Evolutionary conservation across 176 grass and related monocot genomes (phyloP).

Genomic region (Cenchrus fungigraminus): DNA sequence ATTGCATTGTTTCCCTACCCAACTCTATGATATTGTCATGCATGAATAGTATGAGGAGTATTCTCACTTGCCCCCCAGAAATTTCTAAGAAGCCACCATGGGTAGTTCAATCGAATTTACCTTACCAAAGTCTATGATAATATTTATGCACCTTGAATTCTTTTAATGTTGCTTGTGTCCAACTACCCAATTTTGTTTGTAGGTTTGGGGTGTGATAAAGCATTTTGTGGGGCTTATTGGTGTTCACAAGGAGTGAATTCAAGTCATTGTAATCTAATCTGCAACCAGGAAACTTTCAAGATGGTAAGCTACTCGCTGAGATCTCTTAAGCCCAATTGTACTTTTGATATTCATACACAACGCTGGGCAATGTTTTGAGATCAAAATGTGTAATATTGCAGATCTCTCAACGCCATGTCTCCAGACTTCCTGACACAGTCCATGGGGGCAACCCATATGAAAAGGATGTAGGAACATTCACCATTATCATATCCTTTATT

Average conservation of each 20-base stretch:
- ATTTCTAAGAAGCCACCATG: neutral
- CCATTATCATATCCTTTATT: conserved; percentile 21
- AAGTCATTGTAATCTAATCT: conserved; percentile 71
- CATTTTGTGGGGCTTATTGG: conserved; percentile 91
- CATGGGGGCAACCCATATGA: conserved; percentile 89
- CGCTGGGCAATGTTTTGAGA: conserved; percentile 28
- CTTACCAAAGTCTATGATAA: neutral
- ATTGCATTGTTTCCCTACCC: neutral
- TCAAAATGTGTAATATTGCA: conserved; percentile 44
- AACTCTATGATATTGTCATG: neutral
- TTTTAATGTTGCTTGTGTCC: conserved; percentile 6
- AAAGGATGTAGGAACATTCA: conserved; percentile 68
- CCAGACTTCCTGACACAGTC: conserved; percentile 64
- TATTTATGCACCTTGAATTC: conserved; percentile 6
- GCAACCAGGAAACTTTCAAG: conserved; percentile 73
- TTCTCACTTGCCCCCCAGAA: neutral
- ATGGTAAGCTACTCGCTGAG: conserved; percentile 46
- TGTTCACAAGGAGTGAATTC: conserved; percentile 75
- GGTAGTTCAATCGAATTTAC: neutral
- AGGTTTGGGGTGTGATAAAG: conserved; percentile 83
- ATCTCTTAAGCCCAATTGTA: neutral
- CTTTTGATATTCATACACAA: conserved; percentile 6
- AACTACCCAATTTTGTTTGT: conserved; percentile 36
- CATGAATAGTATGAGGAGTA: neutral
- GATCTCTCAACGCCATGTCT: conserved; percentile 64